Percentiles rank a stretch among this genome's conserved stretches.
Conservation (phyloP, 345 rosid species). For the Punica granatum region DNA sequence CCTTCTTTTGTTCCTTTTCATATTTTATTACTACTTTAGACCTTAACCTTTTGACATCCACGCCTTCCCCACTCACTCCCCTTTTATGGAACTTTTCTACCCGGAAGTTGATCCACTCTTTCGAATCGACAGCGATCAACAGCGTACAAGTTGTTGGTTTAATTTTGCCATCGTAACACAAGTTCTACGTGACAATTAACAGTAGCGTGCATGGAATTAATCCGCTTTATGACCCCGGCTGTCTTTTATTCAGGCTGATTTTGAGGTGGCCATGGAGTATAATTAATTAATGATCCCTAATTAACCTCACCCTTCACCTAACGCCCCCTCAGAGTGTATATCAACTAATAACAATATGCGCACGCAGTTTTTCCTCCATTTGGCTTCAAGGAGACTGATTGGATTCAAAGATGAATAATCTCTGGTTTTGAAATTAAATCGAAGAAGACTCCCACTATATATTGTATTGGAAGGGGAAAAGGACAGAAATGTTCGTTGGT, state of each 20-base stretch:
- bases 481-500: conserved; percentile 17
- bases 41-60: neutral
- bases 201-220: too few relatives aligned
- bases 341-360: conserved; percentile 1
- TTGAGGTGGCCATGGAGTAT: too few relatives aligned
- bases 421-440: conserved; percentile 12
- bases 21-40: neutral
- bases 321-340: neutral
- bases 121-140: neutral
- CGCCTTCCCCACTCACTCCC: neutral
- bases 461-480: conserved; percentile 36
- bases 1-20: neutral
- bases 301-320: conserved; percentile 13
- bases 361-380: conserved; percentile 1
- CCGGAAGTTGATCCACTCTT: neutral
- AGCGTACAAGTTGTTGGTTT: neutral
- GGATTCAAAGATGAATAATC: neutral
- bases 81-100: neutral
- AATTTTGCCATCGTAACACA: too few relatives aligned
- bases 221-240: too few relatives aligned
- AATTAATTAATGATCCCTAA: neutral
- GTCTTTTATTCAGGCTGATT: too few relatives aligned
- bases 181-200: too few relatives aligned
- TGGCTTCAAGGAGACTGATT: neutral
- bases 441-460: conserved; percentile 1